A percentile compares a stretch with the other conserved stretches of the same genome.
phyloP scores from a whole-genome alignment of 768 basidiomycete genomes.

The Leccinum barrowsii region DNA sequence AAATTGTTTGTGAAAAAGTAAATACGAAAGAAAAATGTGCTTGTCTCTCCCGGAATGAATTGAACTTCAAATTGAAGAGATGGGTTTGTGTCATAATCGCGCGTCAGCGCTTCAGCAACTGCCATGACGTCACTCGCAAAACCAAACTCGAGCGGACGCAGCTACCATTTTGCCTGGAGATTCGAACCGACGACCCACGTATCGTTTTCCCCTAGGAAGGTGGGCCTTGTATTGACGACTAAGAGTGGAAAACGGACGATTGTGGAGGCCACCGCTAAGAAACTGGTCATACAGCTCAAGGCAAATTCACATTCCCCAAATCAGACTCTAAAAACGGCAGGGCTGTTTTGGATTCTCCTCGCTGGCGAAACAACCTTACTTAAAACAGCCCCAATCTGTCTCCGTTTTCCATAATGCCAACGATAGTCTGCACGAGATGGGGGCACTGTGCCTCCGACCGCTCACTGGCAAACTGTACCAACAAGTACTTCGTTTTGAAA shows the following conservation, averaged over 20 bases:
- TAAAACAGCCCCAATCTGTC: too few species aligned
- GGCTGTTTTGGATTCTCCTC: too few species aligned
- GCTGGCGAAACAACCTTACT: too few species aligned
- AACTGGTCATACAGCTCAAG: conserved; percentile 47
- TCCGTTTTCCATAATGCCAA: neutral
- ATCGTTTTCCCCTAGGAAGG: conserved; percentile 39
- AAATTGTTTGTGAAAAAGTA: conserved; percentile 13
- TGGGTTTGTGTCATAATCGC: too few species aligned
- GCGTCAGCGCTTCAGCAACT: too few species aligned
- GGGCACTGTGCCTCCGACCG: conserved; percentile 5
- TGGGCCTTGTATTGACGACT: conserved; percentile 34
- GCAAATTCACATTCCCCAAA: neutral
- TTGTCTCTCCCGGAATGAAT: too few species aligned
- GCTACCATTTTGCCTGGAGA: too few species aligned
- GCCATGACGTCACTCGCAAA: too few species aligned
- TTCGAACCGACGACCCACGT: conserved; percentile 3
- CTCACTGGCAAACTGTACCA: neutral
- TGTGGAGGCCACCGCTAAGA: conserved; percentile 54
- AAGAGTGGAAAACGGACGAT: conserved; percentile 45
- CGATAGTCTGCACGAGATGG: neutral
- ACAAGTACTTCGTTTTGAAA: too few species aligned
- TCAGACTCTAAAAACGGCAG: too few species aligned
- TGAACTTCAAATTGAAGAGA: too few species aligned
- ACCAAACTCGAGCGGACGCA: too few species aligned
- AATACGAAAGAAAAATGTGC: neutral